Percentiles rank a stretch among this genome's conserved stretches.
Conservation (phyloP, 2,329 filamentous ascomycete genomes). For the Monosporascus sp. region DNA sequence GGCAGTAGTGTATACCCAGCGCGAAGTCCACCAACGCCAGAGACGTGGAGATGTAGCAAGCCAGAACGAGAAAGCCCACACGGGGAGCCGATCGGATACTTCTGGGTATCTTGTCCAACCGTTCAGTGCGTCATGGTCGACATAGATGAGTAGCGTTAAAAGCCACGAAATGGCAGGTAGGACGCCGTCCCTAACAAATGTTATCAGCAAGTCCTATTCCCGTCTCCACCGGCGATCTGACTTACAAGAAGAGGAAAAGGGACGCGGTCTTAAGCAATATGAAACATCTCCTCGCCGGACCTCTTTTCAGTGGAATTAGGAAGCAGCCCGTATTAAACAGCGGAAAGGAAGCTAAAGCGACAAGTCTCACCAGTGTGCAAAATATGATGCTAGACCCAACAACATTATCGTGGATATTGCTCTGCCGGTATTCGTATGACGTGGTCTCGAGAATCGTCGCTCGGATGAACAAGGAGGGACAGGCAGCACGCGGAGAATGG, state of each 20-base stretch:
- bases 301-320: neutral
- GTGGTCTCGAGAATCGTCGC: no score
- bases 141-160: neutral
- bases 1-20: neutral
- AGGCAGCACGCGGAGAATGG: no score
- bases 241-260: neutral
- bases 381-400: neutral
- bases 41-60: neutral
- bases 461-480: no score
- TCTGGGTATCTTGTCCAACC: neutral
- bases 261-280: neutral
- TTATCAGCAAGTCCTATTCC: neutral
- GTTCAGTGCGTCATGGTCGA: neutral
- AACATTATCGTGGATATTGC: no score
- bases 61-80: neutral
- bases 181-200: neutral
- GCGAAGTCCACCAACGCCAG: neutral
- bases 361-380: neutral
- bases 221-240: neutral
- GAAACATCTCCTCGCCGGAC: neutral
- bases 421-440: no score
- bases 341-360: neutral
- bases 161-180: neutral
- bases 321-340: neutral
- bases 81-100: neutral